phyloP scores from a whole-genome alignment of 768 basidiomycete species.

The Psilocybe azurescens region DNA sequence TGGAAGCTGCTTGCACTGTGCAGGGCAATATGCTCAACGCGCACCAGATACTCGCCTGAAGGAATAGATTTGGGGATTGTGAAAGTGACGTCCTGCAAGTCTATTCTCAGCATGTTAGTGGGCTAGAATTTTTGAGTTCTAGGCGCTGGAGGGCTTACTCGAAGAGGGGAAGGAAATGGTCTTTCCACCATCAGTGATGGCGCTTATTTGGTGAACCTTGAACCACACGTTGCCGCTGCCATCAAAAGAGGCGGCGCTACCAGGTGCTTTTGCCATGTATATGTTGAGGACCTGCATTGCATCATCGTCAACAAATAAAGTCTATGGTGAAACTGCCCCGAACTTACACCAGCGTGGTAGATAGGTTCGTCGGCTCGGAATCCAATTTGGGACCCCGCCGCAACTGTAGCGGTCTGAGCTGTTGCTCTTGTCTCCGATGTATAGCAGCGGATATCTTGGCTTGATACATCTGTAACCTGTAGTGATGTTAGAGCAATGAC shows the following conservation, averaged over 20 bases:
- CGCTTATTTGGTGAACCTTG: conserved; percentile 47
- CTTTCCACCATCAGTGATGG: conserved; percentile 44
- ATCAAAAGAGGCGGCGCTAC: conserved; percentile 34
- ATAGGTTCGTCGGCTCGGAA: conserved; percentile 39
- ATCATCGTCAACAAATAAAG: background rate
- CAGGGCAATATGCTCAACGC: conserved; percentile 9
- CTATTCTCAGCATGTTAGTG: conserved; percentile 12
- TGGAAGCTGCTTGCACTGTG: conserved; percentile 8
- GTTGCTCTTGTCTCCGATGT: conserved; percentile 41
- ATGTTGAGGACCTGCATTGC: conserved; percentile 37
- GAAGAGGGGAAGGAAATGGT: conserved; percentile 44
- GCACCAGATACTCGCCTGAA: conserved; percentile 38
- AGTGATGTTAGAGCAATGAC: background rate
- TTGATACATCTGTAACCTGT: conserved; percentile 48
- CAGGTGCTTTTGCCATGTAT: conserved; percentile 52
- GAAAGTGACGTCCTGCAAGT: conserved; percentile 35
- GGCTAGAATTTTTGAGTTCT: background rate
- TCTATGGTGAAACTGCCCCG: background rate
- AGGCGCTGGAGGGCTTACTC: conserved; percentile 24
- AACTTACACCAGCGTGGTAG: conserved; percentile 52
- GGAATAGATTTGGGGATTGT: conserved; percentile 41
- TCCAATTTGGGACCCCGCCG: conserved; percentile 49
- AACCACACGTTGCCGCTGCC: conserved; percentile 50
- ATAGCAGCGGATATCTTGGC: conserved; percentile 51
- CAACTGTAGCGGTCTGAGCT: conserved; percentile 45